These are phyloP conservation scores for Vitis labrusca DNA, from an alignment of 164 flowering plant species.

Conservation along the genomic window DNA sequence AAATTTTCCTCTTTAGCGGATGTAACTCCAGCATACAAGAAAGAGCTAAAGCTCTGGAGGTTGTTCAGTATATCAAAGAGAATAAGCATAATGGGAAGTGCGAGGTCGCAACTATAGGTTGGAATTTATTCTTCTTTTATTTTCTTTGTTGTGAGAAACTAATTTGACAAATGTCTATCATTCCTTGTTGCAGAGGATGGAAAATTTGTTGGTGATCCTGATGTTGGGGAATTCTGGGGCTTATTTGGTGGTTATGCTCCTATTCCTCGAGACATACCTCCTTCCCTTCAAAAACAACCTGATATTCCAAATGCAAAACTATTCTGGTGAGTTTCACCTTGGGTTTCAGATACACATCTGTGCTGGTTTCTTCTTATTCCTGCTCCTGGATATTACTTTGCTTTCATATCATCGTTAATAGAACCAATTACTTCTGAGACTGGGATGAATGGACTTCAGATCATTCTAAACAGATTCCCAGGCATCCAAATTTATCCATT, in stretches of 20 bases:
- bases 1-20: conserved; percentile 66
- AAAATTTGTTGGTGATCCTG: conserved; percentile 71
- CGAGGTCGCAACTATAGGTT: conserved; percentile 64
- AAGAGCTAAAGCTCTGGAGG: conserved; percentile 78
- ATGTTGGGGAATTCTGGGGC: conserved; percentile 77
- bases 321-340: conserved; percentile 41
- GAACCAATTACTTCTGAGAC: not conserved
- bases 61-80: conserved; percentile 66
- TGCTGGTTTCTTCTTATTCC: not conserved
- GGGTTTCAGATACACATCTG: not conserved
- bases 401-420: not conserved
- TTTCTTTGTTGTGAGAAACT: not conserved
- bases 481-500: no score
- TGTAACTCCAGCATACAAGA: conserved; percentile 70
- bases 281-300: conserved; percentile 19
- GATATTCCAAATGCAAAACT: conserved; percentile 27
- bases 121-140: conserved; percentile 4
- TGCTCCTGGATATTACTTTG: not conserved
- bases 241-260: conserved; percentile 84
- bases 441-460: not conserved
- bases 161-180: conserved; percentile 11
- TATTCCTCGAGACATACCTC: conserved; percentile 44
- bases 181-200: conserved; percentile 60
- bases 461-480: no score
- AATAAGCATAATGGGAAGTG: conserved; percentile 55